Evolutionary conservation across 148 eudicot genomes (phyloP).

Genomic region (Diospyros lotus): DNA sequence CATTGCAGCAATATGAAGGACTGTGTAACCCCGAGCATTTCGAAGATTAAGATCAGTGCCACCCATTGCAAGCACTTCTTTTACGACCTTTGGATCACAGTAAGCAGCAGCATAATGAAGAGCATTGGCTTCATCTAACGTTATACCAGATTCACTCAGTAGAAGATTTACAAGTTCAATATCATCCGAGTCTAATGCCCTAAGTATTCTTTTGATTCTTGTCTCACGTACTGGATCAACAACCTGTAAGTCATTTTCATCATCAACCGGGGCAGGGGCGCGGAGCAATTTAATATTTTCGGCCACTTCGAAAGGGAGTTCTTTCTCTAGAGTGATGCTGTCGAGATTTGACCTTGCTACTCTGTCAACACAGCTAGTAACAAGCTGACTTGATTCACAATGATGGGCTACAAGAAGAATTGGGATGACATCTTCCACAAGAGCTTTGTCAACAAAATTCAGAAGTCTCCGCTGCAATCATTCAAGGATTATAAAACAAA

Average conservation of each 20-base stretch:
- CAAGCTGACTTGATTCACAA: conserved; percentile 28
- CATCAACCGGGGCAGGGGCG: conserved; percentile 15
- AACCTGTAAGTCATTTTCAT: conserved; percentile 4
- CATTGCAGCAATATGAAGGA: conserved; percentile 55
- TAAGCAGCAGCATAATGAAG: conserved; percentile 51
- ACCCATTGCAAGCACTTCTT: conserved; percentile 41
- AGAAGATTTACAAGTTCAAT: conserved; percentile 44
- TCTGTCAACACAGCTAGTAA: conserved; percentile 32
- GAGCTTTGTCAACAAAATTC: conserved; percentile 42
- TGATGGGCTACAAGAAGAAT: conserved; percentile 33
- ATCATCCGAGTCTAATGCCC: conserved; percentile 50
- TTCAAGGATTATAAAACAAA: conserved; percentile 2
- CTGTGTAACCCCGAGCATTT: conserved; percentile 40
- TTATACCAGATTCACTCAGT: conserved; percentile 32
- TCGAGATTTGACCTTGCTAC: conserved; percentile 45
- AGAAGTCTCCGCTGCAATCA: conserved; percentile 46
- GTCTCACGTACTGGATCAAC: conserved; percentile 29
- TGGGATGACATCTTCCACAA: conserved; percentile 42
- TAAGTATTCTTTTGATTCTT: conserved; percentile 35
- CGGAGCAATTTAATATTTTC: conserved; percentile 29
- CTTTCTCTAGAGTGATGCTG: conserved; percentile 32
- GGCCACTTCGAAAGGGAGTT: conserved; percentile 33
- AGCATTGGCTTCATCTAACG: conserved; percentile 46
- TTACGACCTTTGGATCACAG: conserved; percentile 44
- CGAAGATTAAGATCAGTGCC: conserved; percentile 36